A percentile compares a stretch with the other conserved stretches of the same genome.
Evolutionary conservation across 208 protist genomes (phyloP).

Genomic region (Wallacemonas sp.): DNA sequence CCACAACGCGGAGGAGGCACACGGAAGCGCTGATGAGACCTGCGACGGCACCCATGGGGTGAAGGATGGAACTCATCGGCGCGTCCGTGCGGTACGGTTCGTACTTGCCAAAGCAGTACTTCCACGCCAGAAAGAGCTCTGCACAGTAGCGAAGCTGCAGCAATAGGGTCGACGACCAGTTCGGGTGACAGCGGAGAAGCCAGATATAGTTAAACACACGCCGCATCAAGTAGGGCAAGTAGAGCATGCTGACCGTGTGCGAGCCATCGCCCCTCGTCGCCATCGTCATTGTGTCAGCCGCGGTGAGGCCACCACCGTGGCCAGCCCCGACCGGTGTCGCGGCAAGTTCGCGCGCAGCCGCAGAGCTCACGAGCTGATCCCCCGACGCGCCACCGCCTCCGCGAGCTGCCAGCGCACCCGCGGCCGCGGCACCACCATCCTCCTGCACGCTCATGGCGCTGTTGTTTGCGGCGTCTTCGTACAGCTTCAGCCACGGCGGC

Average conservation of each 20-base stretch:
- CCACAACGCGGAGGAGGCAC: constrained; percentile 59
- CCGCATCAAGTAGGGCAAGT: constrained; percentile 75
- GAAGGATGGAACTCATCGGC: constrained; percentile 46
- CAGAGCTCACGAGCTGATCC: too few species aligned
- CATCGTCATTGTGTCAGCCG: not conserved
- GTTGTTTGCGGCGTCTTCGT: constrained; percentile 13
- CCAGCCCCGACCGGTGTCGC: not conserved
- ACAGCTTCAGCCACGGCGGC: constrained; percentile 41
- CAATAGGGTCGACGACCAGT: constrained; percentile 65
- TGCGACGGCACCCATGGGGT: constrained; percentile 54
- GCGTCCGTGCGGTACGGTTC: constrained; percentile 59
- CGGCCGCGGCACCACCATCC: not conserved
- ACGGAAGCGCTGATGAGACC: constrained; percentile 70
- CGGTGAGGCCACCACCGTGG: not conserved
- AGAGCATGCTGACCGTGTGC: constrained; percentile 39
- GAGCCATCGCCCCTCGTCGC: not conserved
- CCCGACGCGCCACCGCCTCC: not conserved
- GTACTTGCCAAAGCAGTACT: constrained; percentile 79
- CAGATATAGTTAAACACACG: constrained; percentile 78
- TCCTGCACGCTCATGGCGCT: not conserved
- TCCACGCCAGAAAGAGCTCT: constrained; percentile 75
- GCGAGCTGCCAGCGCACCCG: not conserved
- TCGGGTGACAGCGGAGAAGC: constrained; percentile 72
- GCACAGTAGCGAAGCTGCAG: constrained; percentile 76
- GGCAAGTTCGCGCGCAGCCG: not conserved